phyloP scores from a whole-genome alignment of 345 rosid genomes.

The Salix udensis region DNA sequence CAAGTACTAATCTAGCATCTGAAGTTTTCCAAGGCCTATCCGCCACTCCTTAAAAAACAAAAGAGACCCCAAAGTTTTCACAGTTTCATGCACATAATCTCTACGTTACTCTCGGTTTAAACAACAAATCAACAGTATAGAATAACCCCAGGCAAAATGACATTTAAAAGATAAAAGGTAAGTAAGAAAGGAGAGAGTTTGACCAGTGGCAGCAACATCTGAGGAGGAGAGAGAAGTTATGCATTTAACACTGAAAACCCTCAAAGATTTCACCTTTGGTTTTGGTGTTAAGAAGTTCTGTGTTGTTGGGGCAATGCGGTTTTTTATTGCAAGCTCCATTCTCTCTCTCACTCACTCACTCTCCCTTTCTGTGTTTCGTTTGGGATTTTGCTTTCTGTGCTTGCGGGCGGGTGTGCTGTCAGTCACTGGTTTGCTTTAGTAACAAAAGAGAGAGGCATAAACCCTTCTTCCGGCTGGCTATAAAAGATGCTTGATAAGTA shows the following conservation, averaged over 20 bases:
- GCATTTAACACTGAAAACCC: slow-evolving; percentile 47
- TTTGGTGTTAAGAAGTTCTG: neutral
- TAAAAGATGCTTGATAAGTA: neutral
- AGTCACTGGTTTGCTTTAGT: neutral
- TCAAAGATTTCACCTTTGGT: neutral
- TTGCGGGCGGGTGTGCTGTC: neutral
- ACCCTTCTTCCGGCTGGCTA: neutral
- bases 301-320: neutral
- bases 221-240: slow-evolving; percentile 43
- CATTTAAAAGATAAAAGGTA: neutral
- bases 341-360: neutral
- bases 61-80: neutral
- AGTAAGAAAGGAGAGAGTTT: neutral
- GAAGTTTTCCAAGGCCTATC: slow-evolving; percentile 85
- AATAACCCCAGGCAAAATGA: neutral
- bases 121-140: neutral
- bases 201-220: slow-evolving; percentile 50
- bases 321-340: slow-evolving; percentile 12
- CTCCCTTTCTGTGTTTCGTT: neutral
- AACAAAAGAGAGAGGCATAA: neutral
- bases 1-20: slow-evolving; percentile 84
- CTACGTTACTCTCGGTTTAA: neutral
- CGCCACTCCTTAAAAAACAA: slow-evolving; percentile 32
- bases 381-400: neutral
- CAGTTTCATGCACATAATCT: neutral